A percentile compares a stretch with the other conserved stretches of the same genome.
Conservation (phyloP, 257 asterid species). For the Echium plantagineum region DNA sequence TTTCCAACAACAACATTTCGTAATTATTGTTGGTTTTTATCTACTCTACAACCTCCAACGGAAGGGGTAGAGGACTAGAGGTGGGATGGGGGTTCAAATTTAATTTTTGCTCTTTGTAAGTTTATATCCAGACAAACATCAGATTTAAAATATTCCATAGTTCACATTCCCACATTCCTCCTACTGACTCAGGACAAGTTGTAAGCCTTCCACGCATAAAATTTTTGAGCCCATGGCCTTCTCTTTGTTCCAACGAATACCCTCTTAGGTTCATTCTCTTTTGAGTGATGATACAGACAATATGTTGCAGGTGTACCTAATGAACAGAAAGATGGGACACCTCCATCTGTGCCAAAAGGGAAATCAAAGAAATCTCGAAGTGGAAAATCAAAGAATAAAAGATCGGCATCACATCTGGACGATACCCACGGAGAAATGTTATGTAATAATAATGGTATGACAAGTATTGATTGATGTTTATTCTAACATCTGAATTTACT, state of each 20-base stretch:
- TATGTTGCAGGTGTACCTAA: constrained; percentile 14
- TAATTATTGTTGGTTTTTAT: too few relatives aligned
- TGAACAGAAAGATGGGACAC: not conserved
- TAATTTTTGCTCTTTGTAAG: too few relatives aligned
- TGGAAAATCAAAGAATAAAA: constrained; percentile 19
- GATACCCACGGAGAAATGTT: constrained; percentile 1
- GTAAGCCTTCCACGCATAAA: too few relatives aligned
- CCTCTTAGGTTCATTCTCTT: not conserved
- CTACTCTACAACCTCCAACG: too few relatives aligned
- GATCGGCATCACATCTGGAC: constrained; percentile 23
- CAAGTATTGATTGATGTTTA: not conserved
- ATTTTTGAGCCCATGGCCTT: not conserved
- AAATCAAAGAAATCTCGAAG: constrained; percentile 7
- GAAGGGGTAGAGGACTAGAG: too few relatives aligned
- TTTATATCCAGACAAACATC: too few relatives aligned
- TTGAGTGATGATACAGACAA: not conserved
- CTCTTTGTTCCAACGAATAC: not conserved
- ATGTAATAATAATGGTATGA: constrained; percentile 17
- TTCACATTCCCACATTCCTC: too few relatives aligned
- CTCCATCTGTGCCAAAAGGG: constrained; percentile 6
- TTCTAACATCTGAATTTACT: not conserved
- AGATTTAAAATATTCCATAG: too few relatives aligned
- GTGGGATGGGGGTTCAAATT: too few relatives aligned
- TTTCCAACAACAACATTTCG: too few relatives aligned
- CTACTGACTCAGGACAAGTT: too few relatives aligned